A percentile compares a stretch with the other conserved stretches of the same genome.
These are phyloP conservation scores for Lentinula lateritia DNA, from an alignment of 768 basidiomycete species.

Conservation along the genomic window DNA sequence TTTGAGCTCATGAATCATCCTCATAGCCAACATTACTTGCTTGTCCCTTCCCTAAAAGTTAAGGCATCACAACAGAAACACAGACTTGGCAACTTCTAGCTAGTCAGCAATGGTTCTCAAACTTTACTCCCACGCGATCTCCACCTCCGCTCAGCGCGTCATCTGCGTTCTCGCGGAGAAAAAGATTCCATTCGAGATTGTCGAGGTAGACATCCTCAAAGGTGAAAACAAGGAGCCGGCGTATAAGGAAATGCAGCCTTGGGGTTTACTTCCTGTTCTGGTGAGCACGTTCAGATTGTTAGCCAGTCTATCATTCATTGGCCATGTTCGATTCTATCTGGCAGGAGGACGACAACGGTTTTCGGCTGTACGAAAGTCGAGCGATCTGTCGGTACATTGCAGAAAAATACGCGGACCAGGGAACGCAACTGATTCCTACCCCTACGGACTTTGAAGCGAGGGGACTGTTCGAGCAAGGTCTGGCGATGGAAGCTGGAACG, in stretches of 20 bases:
- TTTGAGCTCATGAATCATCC: too few species aligned
- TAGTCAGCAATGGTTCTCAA: conserved; percentile 35
- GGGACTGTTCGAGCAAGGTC: conserved; percentile 48
- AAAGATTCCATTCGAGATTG: conserved; percentile 40
- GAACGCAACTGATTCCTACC: conserved; percentile 44
- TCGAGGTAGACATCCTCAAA: conserved; percentile 28
- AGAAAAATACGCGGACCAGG: conserved; percentile 47
- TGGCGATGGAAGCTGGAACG: conserved; percentile 44
- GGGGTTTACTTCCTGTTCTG: conserved; percentile 35
- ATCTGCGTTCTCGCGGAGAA: conserved; percentile 39
- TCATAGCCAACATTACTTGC: too few species aligned
- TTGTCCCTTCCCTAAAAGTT: too few species aligned
- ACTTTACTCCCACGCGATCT: conserved; percentile 32
- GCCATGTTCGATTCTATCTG: neutral
- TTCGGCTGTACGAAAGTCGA: conserved; percentile 59
- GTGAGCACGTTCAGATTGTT: conserved; percentile 8
- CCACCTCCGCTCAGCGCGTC: conserved; percentile 44
- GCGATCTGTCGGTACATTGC: conserved; percentile 59
- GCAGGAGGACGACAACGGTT: conserved; percentile 49
- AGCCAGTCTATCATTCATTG: neutral
- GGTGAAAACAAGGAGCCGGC: conserved; percentile 34
- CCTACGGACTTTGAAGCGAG: conserved; percentile 21
- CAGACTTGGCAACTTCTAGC: neutral
- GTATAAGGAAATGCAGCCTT: conserved; percentile 41
- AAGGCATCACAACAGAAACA: too few species aligned